Percentiles rank a stretch among this genome's conserved stretches.
Evolutionary conservation across 2,329 filamentous ascomycete species (phyloP).

Genomic region (Aspergillus neotritici): DNA sequence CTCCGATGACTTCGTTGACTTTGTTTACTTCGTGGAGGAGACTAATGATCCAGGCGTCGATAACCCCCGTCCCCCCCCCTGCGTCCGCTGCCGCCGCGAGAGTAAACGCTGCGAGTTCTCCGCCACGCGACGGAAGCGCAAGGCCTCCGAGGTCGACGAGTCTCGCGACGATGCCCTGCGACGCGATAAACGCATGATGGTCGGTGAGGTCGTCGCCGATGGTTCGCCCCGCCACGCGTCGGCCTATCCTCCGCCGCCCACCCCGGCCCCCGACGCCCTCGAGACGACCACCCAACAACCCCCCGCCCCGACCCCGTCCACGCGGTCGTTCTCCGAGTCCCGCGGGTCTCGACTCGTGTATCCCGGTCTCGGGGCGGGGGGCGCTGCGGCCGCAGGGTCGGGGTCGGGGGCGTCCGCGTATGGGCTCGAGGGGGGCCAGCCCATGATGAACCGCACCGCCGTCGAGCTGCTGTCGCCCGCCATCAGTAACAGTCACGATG

Average conservation of each 20-base stretch:
- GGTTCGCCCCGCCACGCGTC: slow-evolving; percentile 22
- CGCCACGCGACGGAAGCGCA: slow-evolving; percentile 86
- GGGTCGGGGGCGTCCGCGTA: slow-evolving; percentile 6
- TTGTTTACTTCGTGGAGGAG: too few relatives aligned
- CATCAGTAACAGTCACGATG: slow-evolving; percentile 88
- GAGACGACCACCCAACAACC: slow-evolving; percentile 3
- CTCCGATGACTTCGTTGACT: not conserved
- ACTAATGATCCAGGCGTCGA: slow-evolving; percentile 69
- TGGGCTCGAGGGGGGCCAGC: slow-evolving; percentile 48
- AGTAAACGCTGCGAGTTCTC: slow-evolving; percentile 97
- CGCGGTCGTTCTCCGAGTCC: too few relatives aligned
- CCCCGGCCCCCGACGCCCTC: slow-evolving; percentile 21
- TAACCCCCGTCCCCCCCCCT: slow-evolving; percentile 88
- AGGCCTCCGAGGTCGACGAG: slow-evolving; percentile 51
- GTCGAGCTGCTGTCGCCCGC: slow-evolving; percentile 57
- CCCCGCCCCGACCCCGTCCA: too few relatives aligned
- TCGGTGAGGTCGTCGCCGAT: slow-evolving; percentile 37
- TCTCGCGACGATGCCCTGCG: slow-evolving; percentile 37
- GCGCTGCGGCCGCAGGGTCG: too few relatives aligned
- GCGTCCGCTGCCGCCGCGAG: slow-evolving; percentile 87
- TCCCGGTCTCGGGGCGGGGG: not conserved
- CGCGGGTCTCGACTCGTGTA: slow-evolving; percentile 16
- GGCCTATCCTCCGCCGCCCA: slow-evolving; percentile 22
- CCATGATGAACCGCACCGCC: slow-evolving; percentile 56
- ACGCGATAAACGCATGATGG: slow-evolving; percentile 50